phyloP scores from a whole-genome alignment of 208 protist species.

The Leishmania aethiopica region DNA sequence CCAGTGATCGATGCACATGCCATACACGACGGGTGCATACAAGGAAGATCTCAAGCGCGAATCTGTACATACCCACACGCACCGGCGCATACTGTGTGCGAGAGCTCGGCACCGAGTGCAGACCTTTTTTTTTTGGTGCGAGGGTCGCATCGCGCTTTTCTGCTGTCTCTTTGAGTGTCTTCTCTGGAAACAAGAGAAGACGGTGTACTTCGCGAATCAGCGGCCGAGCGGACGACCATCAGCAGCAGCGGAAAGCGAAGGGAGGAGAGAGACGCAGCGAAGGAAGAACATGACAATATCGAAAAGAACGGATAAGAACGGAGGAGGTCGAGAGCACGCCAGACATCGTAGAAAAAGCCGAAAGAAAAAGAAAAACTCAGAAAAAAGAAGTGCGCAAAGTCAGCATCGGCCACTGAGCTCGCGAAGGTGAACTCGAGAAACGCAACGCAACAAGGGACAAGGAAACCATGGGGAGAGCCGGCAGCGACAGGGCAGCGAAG shows the following conservation, averaged over 20 bases:
- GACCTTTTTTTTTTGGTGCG: not conserved
- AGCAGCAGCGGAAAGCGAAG: not conserved
- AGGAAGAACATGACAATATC: not conserved
- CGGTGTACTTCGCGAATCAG: not conserved
- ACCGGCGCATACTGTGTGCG: not conserved
- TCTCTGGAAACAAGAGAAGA: not conserved
- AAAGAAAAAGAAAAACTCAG: not conserved
- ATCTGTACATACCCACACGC: not conserved
- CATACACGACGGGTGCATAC: not conserved
- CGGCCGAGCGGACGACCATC: not conserved
- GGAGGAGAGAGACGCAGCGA: conserved; percentile 2
- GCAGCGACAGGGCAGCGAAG: not conserved
- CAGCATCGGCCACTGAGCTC: not conserved
- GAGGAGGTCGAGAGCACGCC: not conserved
- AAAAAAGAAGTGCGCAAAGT: not conserved
- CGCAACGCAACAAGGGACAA: not conserved
- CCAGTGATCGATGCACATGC: not conserved
- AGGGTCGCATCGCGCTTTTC: not conserved
- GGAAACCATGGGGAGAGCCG: not conserved
- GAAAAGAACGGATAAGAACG: conserved; percentile 1
- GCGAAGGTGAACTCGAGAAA: not conserved
- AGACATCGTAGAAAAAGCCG: conserved; percentile 1
- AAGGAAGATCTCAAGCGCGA: not conserved
- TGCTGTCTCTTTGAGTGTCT: not conserved
- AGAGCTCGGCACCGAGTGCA: too few relatives aligned